A percentile compares a stretch with the other conserved stretches of the same genome.
Conservation (phyloP, 495 filamentous ascomycete genomes). For the Hypoxylon fuscum region DNA sequence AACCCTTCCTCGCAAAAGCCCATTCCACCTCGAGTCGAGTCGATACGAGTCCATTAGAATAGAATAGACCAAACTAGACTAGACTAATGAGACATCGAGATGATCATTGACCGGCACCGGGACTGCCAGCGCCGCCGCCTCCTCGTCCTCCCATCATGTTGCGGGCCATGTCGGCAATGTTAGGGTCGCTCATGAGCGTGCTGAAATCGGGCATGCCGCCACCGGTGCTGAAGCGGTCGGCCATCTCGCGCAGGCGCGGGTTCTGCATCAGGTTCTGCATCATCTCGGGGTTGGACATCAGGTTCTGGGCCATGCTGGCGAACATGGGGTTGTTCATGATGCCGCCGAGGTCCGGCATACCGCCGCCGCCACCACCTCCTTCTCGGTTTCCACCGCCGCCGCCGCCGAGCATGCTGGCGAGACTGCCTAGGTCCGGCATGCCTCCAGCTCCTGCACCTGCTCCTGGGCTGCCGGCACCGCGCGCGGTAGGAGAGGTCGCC, state of each 20-base stretch:
- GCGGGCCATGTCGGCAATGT: slow-evolving; percentile 87
- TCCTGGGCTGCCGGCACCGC: slow-evolving; percentile 40
- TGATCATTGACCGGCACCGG: slow-evolving; percentile 33
- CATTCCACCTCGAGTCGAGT: too few species aligned
- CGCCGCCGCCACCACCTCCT: slow-evolving; percentile 71
- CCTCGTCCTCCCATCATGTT: slow-evolving; percentile 76
- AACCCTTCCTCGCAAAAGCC: too few species aligned
- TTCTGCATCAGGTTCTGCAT: slow-evolving; percentile 93
- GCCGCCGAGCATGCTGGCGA: slow-evolving; percentile 76
- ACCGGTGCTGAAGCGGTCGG: slow-evolving; percentile 69
- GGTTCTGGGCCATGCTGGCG: slow-evolving; percentile 90
- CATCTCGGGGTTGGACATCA: slow-evolving; percentile 95
- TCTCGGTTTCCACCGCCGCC: slow-evolving; percentile 62
- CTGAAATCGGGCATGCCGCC: slow-evolving; percentile 85
- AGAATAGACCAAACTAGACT: too few species aligned
- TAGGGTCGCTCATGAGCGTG: slow-evolving; percentile 87
- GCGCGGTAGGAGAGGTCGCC: slow-evolving; percentile 59
- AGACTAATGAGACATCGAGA: background rate
- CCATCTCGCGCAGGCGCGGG: slow-evolving; percentile 86
- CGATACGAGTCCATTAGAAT: too few species aligned
- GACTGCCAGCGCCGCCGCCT: slow-evolving; percentile 32
- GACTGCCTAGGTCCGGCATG: slow-evolving; percentile 77
- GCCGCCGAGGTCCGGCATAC: slow-evolving; percentile 83
- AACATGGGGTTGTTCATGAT: slow-evolving; percentile 99
- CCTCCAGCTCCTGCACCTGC: slow-evolving; percentile 62